These are phyloP conservation scores for Rhinocladiella similis DNA, from an alignment of 2,329 filamentous ascomycete species.

Conservation along the genomic window DNA sequence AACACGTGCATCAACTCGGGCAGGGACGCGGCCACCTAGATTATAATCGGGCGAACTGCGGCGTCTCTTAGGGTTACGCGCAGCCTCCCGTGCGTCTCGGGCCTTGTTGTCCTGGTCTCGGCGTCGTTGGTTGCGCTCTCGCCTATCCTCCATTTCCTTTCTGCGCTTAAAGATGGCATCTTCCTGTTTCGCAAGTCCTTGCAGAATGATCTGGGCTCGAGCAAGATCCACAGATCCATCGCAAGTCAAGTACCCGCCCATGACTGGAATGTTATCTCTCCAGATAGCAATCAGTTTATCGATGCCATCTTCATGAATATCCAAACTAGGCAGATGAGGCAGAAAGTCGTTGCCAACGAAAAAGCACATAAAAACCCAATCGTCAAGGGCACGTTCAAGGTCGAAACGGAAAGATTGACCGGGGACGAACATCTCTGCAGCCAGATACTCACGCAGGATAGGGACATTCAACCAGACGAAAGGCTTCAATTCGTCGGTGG, in stretches of 20 bases:
- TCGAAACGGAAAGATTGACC: conserved; percentile 86
- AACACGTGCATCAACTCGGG: conserved; percentile 20
- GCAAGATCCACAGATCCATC: conserved; percentile 88
- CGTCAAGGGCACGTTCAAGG: conserved; percentile 88
- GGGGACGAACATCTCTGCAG: conserved; percentile 81
- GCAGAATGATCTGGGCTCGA: conserved; percentile 82
- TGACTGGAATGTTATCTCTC: conserved; percentile 84
- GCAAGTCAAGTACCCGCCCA: conserved; percentile 96
- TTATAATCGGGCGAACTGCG: conserved; percentile 48
- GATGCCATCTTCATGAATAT: conserved; percentile 96
- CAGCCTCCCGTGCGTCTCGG: conserved; percentile 41
- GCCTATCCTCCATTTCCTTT: conserved; percentile 80
- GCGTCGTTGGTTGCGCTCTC: conserved; percentile 75
- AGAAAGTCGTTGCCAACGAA: conserved; percentile 99
- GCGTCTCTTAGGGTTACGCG: conserved; percentile 42
- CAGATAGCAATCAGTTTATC: conserved; percentile 96
- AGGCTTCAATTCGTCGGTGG: conserved; percentile 71
- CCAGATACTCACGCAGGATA: conserved; percentile 87
- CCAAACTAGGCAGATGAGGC: conserved; percentile 92
- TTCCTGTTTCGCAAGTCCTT: conserved; percentile 87
- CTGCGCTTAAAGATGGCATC: conserved; percentile 88
- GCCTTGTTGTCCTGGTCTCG: conserved; percentile 69
- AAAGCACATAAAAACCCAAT: conserved; percentile 99
- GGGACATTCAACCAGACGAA: conserved; percentile 98
- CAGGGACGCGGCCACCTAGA: conserved; percentile 27